Evolutionary conservation across 2,329 filamentous ascomycete genomes (phyloP), one percentile per base, ranked within the genome.

Genomic region (Venturia carpophila): DNA sequence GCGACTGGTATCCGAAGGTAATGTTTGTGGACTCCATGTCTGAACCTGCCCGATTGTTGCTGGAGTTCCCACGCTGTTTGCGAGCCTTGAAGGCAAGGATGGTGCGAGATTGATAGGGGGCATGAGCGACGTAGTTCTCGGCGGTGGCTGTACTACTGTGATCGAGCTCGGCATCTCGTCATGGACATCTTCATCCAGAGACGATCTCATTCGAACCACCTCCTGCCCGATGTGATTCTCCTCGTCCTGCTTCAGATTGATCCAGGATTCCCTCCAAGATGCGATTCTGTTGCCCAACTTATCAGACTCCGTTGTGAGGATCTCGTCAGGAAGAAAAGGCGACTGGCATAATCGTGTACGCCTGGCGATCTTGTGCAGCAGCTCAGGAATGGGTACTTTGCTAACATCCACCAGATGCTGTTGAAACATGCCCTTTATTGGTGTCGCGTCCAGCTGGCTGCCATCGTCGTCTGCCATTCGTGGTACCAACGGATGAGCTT

Each of bases 351-450:
- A 3, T 42, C 60, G 27, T 37, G 52, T 58, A 37, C 60, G 60
- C 9, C 60, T 61, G 60, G 15, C 47, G n/a, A 64, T 49, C 37
- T 64, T 60, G 6, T 52, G 11, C n/a, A 64, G 42, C 7, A 64
- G 30, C 21, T 47, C 47, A 24, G 63, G 63, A 21, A 58, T 58
- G 3, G 63, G 52, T 27, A 64, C 34, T 19, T 42, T 49, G 52
- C 63, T 64, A 21, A 64, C 52, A 64, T 64, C 63, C 11, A 60
- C 63, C 13, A 64, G 39, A 21, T 58, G 62, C 62, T 55, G 43
- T 37, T 58, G 15, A 19, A 64, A 64, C 63, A 64, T 56, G 19
- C 24, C 17, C 5, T 47, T 42, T 11, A 64, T 58, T 9, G 49
- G 21, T 43, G 63, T 41, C 39, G 34, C 47, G 9, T 56, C 63